Conservation (phyloP, 441 rosid species). For the California macrophylla region DNA sequence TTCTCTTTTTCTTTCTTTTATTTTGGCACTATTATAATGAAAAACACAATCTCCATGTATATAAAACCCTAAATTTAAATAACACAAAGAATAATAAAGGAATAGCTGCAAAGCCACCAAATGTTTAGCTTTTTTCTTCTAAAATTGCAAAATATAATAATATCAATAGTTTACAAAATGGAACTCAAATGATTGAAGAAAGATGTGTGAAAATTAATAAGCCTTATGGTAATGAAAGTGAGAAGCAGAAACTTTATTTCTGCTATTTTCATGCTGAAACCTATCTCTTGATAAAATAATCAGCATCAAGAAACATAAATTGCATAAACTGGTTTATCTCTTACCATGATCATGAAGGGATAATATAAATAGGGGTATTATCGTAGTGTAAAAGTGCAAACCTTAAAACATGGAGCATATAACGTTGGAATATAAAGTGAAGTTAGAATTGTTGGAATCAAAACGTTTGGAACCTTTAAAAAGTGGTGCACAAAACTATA, state of each 20-base stretch:
- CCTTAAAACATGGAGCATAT: no score
- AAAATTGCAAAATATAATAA: background rate
- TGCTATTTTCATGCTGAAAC: background rate
- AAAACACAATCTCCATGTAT: background rate
- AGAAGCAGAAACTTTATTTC: background rate
- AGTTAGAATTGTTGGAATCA: no score
- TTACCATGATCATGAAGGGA: background rate
- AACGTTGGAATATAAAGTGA: no score
- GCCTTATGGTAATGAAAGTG: background rate
- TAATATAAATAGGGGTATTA: no score
- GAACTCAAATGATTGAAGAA: no score
- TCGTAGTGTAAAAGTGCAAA: no score
- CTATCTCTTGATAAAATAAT: no score
- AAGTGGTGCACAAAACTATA: no score
- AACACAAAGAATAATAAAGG: background rate
- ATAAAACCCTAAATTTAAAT: background rate
- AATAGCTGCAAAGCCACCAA: background rate
- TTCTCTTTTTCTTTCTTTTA: slow-evolving; percentile 33
- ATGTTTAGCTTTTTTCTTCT: background rate
- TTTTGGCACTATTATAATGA: background rate
- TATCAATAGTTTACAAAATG: no score
- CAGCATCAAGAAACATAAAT: no score
- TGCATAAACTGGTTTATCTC: background rate
- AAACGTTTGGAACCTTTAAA: no score
- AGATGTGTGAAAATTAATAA: no score